These are phyloP conservation scores for Boletus speciosus DNA, from an alignment of 768 basidiomycete species.

Conservation along the genomic window DNA sequence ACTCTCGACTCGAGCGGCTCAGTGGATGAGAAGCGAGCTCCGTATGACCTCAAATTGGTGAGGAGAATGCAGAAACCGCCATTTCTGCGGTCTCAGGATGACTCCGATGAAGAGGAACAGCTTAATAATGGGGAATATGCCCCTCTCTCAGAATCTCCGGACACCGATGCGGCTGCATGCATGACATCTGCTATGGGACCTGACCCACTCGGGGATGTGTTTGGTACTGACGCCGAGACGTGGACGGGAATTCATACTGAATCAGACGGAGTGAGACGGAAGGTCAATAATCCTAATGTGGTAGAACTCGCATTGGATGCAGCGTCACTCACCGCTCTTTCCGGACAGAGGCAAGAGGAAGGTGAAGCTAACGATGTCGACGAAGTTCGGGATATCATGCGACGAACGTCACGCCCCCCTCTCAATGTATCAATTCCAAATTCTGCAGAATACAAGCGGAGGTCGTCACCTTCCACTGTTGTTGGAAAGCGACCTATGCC, in stretches of 20 bases:
- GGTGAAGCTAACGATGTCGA: conserved; percentile 34
- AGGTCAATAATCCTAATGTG: conserved; percentile 38
- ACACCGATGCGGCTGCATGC: conserved; percentile 35
- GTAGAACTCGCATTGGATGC: conserved; percentile 53
- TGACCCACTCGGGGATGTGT: conserved; percentile 60
- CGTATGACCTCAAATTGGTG: conserved; percentile 50
- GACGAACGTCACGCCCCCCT: conserved; percentile 38
- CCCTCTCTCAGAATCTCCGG: conserved; percentile 29
- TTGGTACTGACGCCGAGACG: conserved; percentile 62
- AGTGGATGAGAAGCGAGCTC: conserved; percentile 34
- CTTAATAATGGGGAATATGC: conserved; percentile 23
- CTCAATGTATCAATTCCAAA: conserved; percentile 39
- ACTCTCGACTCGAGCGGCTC: conserved; percentile 21
- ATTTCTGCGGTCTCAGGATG: conserved; percentile 25
- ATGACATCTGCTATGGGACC: conserved; percentile 33
- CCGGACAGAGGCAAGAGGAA: conserved; percentile 25
- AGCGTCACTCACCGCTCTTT: conserved; percentile 31
- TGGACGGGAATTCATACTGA: conserved; percentile 54
- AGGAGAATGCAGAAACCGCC: conserved; percentile 44
- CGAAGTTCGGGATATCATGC: conserved; percentile 36
- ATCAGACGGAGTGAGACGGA: conserved; percentile 26
- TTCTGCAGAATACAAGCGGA: conserved; percentile 33
- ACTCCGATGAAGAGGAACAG: conserved; percentile 29
- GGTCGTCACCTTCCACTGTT: conserved; percentile 35
- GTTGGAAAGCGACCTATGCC: conserved; percentile 46